These are phyloP conservation scores for Trichosporon sp. DNA, from an alignment of 1,284 basidiomycete genomes.

Conservation along the genomic window DNA sequence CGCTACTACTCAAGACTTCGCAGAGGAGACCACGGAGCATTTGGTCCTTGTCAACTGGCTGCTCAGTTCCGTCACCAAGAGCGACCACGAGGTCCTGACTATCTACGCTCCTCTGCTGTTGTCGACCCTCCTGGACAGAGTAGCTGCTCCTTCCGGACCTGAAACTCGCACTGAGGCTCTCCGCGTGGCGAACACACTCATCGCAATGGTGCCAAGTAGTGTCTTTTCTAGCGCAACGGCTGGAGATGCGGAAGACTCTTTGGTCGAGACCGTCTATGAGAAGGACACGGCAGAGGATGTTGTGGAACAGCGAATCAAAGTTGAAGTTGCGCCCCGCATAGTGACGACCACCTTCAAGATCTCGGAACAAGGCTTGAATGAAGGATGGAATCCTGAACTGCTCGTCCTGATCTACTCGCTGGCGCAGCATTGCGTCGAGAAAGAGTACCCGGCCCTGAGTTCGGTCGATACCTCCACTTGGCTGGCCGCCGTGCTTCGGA, in stretches of 20 bases:
- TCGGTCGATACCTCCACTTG: conserved; percentile 31
- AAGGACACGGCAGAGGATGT: conserved; percentile 9
- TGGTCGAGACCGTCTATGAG: neutral
- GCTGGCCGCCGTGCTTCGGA: conserved; percentile 31
- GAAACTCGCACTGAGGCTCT: neutral
- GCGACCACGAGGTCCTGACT: conserved; percentile 49
- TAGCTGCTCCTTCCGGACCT: neutral
- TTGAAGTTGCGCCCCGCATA: conserved; percentile 21
- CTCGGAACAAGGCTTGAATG: conserved; percentile 5
- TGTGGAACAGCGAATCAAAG: neutral
- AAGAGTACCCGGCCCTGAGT: conserved; percentile 24
- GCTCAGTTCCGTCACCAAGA: conserved; percentile 48
- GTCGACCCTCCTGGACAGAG: conserved; percentile 12
- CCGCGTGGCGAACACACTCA: conserved; percentile 9
- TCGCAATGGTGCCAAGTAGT: conserved; percentile 5
- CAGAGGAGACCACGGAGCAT: conserved; percentile 18
- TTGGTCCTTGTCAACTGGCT: conserved; percentile 48
- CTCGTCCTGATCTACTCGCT: conserved; percentile 20
- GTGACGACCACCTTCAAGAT: conserved; percentile 23
- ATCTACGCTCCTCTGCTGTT: conserved; percentile 29
- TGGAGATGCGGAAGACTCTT: neutral
- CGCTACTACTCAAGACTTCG: conserved; percentile 49
- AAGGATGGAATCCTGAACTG: neutral
- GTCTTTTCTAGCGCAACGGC: conserved; percentile 5
- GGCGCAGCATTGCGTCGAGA: conserved; percentile 22